These are phyloP conservation scores for Verticillium nonalfalfae DNA, from an alignment of 2,329 filamentous ascomycete species.

Conservation along the genomic window DNA sequence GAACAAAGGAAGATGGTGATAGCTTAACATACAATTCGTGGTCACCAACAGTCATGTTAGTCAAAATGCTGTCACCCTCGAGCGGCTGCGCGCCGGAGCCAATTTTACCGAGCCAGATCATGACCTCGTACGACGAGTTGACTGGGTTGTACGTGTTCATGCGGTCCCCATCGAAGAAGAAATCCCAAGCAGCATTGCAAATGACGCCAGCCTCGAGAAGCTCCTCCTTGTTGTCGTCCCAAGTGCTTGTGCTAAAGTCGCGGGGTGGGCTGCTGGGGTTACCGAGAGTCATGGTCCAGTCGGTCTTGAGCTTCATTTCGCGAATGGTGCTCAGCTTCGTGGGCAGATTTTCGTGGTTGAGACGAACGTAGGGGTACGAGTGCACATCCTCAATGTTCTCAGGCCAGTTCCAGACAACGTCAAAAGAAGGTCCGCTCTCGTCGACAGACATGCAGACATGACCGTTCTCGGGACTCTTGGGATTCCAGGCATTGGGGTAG, in stretches of 20 bases:
- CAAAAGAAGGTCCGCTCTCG: slow-evolving; percentile 19
- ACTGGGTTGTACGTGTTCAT: slow-evolving; percentile 16
- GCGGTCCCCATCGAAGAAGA: slow-evolving; percentile 21
- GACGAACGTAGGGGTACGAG: slow-evolving; percentile 25
- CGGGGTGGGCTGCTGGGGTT: slow-evolving; percentile 12
- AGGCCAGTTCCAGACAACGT: slow-evolving; percentile 24
- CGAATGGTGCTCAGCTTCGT: slow-evolving; percentile 19
- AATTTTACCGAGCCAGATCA: slow-evolving; percentile 23
- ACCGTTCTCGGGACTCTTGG: slow-evolving; percentile 21
- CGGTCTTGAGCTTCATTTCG: slow-evolving; percentile 15
- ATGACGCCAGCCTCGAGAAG: slow-evolving; percentile 13
- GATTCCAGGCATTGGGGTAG: slow-evolving; percentile 23
- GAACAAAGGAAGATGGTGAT: neutral
- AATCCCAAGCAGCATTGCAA: slow-evolving; percentile 24
- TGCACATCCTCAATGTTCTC: slow-evolving; percentile 18
- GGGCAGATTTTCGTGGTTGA: slow-evolving; percentile 18
- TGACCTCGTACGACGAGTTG: slow-evolving; percentile 22
- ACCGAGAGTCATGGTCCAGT: slow-evolving; percentile 22
- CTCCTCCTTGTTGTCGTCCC: slow-evolving; percentile 14
- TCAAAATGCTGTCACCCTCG: slow-evolving; percentile 15
- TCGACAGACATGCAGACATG: slow-evolving; percentile 23
- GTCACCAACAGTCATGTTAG: slow-evolving; percentile 17
- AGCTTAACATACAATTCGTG: slow-evolving; percentile 18
- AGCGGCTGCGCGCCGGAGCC: slow-evolving; percentile 19
- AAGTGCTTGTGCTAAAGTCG: slow-evolving; percentile 9